These are phyloP conservation scores for Pestalotiopsis fici DNA, from an alignment of 2,329 filamentous ascomycete genomes.

Conservation along the genomic window DNA sequence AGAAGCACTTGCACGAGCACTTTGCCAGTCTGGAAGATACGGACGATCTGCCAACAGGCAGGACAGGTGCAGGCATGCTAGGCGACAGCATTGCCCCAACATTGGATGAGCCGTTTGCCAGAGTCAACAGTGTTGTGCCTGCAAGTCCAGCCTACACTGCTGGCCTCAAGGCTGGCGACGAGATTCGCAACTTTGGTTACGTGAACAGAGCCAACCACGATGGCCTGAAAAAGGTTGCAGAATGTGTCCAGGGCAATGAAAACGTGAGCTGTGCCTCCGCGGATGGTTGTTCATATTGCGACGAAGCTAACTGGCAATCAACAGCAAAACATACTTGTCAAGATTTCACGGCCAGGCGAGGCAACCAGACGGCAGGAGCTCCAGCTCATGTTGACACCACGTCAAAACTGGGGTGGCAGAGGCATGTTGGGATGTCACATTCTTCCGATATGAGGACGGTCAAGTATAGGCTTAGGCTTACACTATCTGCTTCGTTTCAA, in stretches of 20 bases:
- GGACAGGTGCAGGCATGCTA: slow-evolving; percentile 24
- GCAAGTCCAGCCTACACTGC: slow-evolving; percentile 81
- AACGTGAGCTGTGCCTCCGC: slow-evolving; percentile 65
- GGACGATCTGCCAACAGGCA: slow-evolving; percentile 35
- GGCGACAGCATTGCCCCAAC: slow-evolving; percentile 34
- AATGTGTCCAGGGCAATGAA: slow-evolving; percentile 87
- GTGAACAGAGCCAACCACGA: slow-evolving; percentile 87
- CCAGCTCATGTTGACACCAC: slow-evolving; percentile 72
- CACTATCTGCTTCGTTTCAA: background rate
- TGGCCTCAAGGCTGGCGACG: slow-evolving; percentile 78
- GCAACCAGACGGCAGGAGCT: slow-evolving; percentile 55
- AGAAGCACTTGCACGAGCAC: slow-evolving; percentile 84
- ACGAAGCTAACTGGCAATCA: slow-evolving; percentile 8
- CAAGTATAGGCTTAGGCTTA: background rate
- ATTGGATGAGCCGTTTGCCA: slow-evolving; percentile 70
- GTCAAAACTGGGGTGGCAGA: slow-evolving; percentile 84
- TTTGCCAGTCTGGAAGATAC: slow-evolving; percentile 72
- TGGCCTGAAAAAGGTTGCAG: slow-evolving; percentile 80
- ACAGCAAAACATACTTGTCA: slow-evolving; percentile 72
- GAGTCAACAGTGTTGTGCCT: slow-evolving; percentile 79
- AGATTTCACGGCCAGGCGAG: slow-evolving; percentile 53
- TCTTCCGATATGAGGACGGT: slow-evolving; percentile 65
- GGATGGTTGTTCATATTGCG: background rate
- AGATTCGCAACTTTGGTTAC: slow-evolving; percentile 81
- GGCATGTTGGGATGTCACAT: slow-evolving; percentile 91